Evolutionary conservation across 805 yeast species (phyloP).

Genomic region (Candida taoyuanica): DNA sequence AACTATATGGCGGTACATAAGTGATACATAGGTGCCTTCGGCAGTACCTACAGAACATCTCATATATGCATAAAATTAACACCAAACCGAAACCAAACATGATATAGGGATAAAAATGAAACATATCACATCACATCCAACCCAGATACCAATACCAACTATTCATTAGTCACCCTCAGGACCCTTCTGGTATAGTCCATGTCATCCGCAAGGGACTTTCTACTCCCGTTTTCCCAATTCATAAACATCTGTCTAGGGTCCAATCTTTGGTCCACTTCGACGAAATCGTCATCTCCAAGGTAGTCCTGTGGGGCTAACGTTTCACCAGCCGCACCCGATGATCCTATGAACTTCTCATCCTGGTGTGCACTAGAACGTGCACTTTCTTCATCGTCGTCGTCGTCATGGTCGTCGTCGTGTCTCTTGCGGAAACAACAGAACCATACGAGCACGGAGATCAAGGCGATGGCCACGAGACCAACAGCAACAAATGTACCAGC

Average conservation of each 20-base stretch:
- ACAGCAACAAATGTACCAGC: constrained; percentile 79
- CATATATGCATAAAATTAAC: too few relatives aligned
- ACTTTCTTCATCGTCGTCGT: constrained; percentile 14
- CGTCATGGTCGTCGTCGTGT: constrained; percentile 14
- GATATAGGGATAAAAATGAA: not conserved
- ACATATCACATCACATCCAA: not conserved
- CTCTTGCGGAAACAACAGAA: constrained; percentile 34
- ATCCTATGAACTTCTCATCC: constrained; percentile 17
- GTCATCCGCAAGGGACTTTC: constrained; percentile 48
- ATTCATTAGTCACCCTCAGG: constrained; percentile 47
- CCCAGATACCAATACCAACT: not conserved
- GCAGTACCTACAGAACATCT: too few relatives aligned
- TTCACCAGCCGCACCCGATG: not conserved
- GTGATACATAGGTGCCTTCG: too few relatives aligned
- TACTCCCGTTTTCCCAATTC: constrained; percentile 43
- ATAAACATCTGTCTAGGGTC: constrained; percentile 53
- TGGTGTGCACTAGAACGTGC: constrained; percentile 10
- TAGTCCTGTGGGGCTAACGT: constrained; percentile 7
- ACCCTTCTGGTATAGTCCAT: constrained; percentile 55
- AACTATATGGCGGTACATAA: too few relatives aligned
- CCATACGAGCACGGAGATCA: constrained; percentile 40
- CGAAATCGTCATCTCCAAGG: constrained; percentile 21
- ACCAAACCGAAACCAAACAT: not conserved
- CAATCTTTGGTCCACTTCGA: constrained; percentile 52
- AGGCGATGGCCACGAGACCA: constrained; percentile 51